Evolutionary conservation across 164 flowering plant species (phyloP), one percentile per base, ranked within the genome.

Genomic region (Magnolia kwangsiensis): DNA sequence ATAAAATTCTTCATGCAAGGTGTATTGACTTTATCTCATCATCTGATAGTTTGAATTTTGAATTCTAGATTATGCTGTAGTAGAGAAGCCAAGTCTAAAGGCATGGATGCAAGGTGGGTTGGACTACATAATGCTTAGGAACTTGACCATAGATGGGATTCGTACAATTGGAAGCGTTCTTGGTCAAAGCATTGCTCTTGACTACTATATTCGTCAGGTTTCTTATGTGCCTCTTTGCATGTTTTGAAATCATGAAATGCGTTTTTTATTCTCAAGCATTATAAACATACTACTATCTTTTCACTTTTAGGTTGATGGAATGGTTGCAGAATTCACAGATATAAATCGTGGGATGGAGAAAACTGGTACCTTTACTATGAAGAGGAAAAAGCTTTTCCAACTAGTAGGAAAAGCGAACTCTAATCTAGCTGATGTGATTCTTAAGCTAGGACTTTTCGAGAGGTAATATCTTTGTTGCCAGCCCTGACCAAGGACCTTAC

Each of bases 101-200:
- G 89, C 96, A 27, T 95, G 96, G 98, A 93, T 95, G 97, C 84
- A 90, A 84, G 97, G 95, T 67, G 97, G 99, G 23, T 75, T 92
- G 75, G 99, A 93, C 80, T 87, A 88, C 82, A 91, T 95, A 82
- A 88, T 88, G 92, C 79, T 95, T 80, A 97, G 90, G 85, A 88
- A 87, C 80, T 75, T 93, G 86, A 89, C 88, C 74, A 87, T 88
- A 85, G 98, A 93, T 85, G 97, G 97, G 11, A 94, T 96, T 63
- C 92, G 97, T 66, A 94, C 89, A 20, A 91, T 96, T 84, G 98
- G 99, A 67, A 90, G 97, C 82, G 98, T 96, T 84, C 97, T 96
- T 77, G 99, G 98, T 78, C 99, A 94, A 85, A 93, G 99, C 84
- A 89, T 96, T 81, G 98, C 98, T 73, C 92, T 96, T 74, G 99